phyloP scores from a whole-genome alignment of 805 yeast species.

The Wickerhamomyces chambardii region DNA sequence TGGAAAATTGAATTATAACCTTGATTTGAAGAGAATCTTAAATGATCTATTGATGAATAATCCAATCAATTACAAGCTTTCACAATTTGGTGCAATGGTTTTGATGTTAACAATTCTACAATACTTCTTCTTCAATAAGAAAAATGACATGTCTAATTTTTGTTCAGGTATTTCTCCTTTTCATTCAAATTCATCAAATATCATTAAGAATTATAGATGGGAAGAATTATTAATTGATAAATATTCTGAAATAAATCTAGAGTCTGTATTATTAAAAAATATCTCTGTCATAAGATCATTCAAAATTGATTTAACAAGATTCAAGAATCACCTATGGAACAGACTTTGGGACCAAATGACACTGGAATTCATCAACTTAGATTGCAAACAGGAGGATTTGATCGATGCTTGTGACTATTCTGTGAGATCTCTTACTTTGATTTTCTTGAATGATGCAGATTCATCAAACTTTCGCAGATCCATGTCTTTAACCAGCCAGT shows the following conservation, averaged over 20 bases:
- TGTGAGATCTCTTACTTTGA: conserved; percentile 13
- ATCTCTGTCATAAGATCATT: conserved; percentile 24
- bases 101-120: conserved; percentile 33
- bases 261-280: conserved; percentile 28
- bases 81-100: conserved; percentile 33
- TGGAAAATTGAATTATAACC: conserved; percentile 17
- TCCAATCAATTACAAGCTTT: conserved; percentile 25
- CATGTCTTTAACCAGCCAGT: conserved; percentile 12
- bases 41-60: conserved; percentile 27
- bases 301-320: conserved; percentile 24
- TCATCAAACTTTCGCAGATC: conserved; percentile 16
- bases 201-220: conserved; percentile 26
- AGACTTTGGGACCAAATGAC: conserved; percentile 22
- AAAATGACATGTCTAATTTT: conserved; percentile 21
- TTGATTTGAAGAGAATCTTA: conserved; percentile 21
- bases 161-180: conserved; percentile 25
- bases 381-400: conserved; percentile 15
- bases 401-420: conserved; percentile 20
- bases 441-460: conserved; percentile 15
- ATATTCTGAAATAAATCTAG: conserved; percentile 24
- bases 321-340: conserved; percentile 28
- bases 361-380: conserved; percentile 11
- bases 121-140: conserved; percentile 17
- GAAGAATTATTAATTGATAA: conserved; percentile 18
- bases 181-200: conserved; percentile 29